Evolutionary conservation across 139 green algal genomes (phyloP).

Genomic region (Trebouxia sp.): DNA sequence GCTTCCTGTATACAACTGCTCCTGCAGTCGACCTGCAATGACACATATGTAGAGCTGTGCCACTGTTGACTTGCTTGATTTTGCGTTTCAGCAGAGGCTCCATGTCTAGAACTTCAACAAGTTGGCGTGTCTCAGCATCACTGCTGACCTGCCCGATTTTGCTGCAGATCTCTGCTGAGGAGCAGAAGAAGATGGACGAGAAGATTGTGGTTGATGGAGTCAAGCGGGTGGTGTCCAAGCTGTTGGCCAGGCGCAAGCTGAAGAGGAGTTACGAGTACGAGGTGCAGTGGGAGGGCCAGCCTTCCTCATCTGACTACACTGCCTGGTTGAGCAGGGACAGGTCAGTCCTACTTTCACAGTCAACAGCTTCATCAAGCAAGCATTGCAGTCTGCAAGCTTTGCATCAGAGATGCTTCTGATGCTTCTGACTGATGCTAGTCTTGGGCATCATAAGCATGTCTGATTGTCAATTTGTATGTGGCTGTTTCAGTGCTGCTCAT

Average conservation of each 20-base stretch:
- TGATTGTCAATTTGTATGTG: no score
- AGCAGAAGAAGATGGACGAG: constrained; percentile 83
- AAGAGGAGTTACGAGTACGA: constrained; percentile 89
- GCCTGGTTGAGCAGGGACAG: constrained; percentile 70
- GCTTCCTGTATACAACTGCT: no score
- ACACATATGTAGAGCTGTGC: no score
- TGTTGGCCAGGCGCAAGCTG: constrained; percentile 76
- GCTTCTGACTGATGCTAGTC: no score
- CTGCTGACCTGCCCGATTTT: background rate
- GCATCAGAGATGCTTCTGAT: no score
- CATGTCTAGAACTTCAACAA: background rate
- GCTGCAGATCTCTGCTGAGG: constrained; percentile 75
- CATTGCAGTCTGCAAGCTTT: background rate
- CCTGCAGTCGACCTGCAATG: no score
- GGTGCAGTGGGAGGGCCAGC: constrained; percentile 56
- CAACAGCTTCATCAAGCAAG: no score
- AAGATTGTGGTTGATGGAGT: constrained; percentile 51
- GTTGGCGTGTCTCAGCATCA: background rate
- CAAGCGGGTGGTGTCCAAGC: constrained; percentile 67
- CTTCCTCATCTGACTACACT: constrained; percentile 54
- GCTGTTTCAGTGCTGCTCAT: no score
- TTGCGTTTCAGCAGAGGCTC: background rate
- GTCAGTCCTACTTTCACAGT: constrained; percentile 23
- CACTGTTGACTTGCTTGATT: no score
- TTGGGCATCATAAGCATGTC: no score